Evolutionary conservation across 495 filamentous ascomycete genomes (phyloP).

Genomic region (Xylaria cubensis): DNA sequence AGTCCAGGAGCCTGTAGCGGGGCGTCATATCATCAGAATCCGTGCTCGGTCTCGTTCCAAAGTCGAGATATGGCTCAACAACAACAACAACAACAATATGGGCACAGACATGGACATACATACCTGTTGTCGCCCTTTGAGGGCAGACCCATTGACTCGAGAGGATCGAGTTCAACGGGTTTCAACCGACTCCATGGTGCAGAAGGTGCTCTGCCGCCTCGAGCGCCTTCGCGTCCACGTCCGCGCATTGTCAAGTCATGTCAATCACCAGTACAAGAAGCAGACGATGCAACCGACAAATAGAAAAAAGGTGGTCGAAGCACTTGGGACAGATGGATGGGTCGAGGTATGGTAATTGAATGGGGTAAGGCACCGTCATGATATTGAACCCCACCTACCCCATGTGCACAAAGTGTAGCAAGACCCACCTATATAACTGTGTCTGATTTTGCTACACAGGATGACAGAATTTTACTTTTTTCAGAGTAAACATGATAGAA

Average conservation of each 20-base stretch:
- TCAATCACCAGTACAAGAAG: slow-evolving; percentile 25
- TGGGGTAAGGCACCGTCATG: background rate
- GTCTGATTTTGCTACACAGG: background rate
- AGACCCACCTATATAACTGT: background rate
- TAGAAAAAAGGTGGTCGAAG: slow-evolving; percentile 1
- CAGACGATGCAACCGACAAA: background rate
- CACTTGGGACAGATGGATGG: background rate
- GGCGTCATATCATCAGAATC: background rate
- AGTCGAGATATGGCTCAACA: background rate
- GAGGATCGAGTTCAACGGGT: slow-evolving; percentile 70
- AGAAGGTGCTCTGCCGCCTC: slow-evolving; percentile 55
- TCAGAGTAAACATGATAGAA: background rate
- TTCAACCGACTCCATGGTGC: slow-evolving; percentile 73
- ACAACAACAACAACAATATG: background rate
- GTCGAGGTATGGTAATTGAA: too few relatives aligned
- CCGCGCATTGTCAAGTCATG: slow-evolving; percentile 46
- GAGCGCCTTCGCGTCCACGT: slow-evolving; percentile 44
- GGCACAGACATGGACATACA: slow-evolving; percentile 27
- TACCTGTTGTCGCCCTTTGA: slow-evolving; percentile 87
- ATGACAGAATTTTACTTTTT: background rate
- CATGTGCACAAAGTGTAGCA: background rate
- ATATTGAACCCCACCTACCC: background rate
- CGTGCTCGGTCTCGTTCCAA: background rate
- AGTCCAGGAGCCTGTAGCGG: slow-evolving; percentile 70
- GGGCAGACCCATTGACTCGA: slow-evolving; percentile 79